Percentiles rank a stretch among this genome's conserved stretches.
Conservation (phyloP, 805 yeast genomes). For the Pichia membranifaciens region DNA sequence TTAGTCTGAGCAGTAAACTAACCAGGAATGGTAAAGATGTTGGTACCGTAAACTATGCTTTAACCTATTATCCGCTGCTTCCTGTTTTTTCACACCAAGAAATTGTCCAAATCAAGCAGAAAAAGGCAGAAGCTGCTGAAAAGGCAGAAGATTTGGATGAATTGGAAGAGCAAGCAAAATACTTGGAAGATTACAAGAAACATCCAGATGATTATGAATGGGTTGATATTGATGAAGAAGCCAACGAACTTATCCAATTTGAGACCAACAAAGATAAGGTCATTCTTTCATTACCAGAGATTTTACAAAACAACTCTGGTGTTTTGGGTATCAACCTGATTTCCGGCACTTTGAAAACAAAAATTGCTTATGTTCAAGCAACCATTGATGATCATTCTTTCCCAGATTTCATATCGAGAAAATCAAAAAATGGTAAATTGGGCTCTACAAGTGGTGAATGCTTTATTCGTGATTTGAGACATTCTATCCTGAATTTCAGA, state of each 20-base stretch:
- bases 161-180: conserved; percentile 40
- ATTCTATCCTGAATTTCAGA: conserved; percentile 54
- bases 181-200: conserved; percentile 47
- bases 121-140: conserved; percentile 34
- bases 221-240: conserved; percentile 41
- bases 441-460: conserved; percentile 46
- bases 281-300: conserved; percentile 44
- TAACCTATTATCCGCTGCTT: conserved; percentile 60
- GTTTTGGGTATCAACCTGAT: conserved; percentile 48
- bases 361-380: conserved; percentile 44
- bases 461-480: conserved; percentile 64
- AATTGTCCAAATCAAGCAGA: conserved; percentile 39
- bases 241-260: conserved; percentile 20
- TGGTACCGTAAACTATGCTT: conserved; percentile 48
- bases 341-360: conserved; percentile 45
- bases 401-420: conserved; percentile 52
- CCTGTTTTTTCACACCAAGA: conserved; percentile 61
- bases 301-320: conserved; percentile 57
- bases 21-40: conserved; percentile 22
- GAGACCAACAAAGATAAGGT: conserved; percentile 35
- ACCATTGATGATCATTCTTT: conserved; percentile 59
- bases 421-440: conserved; percentile 41
- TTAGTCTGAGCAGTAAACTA: conserved; percentile 10
- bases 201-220: conserved; percentile 62
- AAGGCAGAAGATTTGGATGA: conserved; percentile 37